Percentiles rank a stretch among this genome's conserved stretches.
phyloP scores from a whole-genome alignment of 208 protist genomes.

The Polymyxa betae region DNA sequence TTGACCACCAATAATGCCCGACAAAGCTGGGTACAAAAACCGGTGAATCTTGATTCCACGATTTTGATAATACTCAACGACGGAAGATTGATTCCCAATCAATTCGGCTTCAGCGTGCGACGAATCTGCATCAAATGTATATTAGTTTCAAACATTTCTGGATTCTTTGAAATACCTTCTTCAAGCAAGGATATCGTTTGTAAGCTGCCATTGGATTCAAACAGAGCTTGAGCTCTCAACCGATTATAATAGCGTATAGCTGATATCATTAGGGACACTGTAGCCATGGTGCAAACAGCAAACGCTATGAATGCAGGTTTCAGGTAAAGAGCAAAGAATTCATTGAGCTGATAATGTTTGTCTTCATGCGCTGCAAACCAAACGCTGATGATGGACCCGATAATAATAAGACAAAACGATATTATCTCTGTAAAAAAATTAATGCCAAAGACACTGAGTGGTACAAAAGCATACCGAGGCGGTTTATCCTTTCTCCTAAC shows the following conservation, averaged over 20 bases:
- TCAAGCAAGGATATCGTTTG: background rate
- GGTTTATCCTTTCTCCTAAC: background rate
- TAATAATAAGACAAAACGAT: background rate
- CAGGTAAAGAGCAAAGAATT: conserved; percentile 33
- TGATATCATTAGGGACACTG: background rate
- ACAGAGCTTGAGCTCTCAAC: background rate
- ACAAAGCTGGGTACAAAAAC: conserved; percentile 37
- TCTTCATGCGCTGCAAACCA: conserved; percentile 29
- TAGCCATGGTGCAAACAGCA: background rate
- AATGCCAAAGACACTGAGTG: background rate
- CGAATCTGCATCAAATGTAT: background rate
- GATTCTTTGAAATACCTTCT: background rate
- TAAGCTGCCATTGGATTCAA: background rate
- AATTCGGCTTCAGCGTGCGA: background rate
- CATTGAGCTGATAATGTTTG: conserved; percentile 3
- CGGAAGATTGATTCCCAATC: background rate
- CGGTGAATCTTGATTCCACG: conserved; percentile 35
- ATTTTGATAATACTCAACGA: background rate
- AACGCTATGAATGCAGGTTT: conserved; percentile 7
- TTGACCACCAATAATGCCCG: conserved; percentile 15
- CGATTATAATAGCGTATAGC: conserved; percentile 5
- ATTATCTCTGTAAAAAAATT: background rate
- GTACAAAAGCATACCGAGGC: background rate
- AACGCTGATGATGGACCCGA: conserved; percentile 24
- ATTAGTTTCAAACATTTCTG: background rate